Evolutionary conservation across 345 rosid genomes (phyloP).

Genomic region (Firmiana major): DNA sequence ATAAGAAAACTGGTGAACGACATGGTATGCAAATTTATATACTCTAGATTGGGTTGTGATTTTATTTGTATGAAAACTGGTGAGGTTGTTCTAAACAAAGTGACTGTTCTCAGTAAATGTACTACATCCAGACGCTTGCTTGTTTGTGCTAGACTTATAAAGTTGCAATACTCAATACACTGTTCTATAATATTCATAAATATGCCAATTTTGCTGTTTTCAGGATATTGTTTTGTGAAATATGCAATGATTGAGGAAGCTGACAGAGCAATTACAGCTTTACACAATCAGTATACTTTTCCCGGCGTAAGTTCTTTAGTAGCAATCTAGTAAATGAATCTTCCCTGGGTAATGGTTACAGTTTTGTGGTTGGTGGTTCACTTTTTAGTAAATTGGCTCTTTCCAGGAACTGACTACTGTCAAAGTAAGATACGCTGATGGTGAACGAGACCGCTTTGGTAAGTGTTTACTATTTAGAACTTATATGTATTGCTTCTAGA

Average conservation of each 20-base stretch:
- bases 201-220: slow-evolving; percentile 18
- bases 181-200: neutral
- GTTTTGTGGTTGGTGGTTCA: slow-evolving; percentile 2
- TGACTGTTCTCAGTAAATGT: neutral
- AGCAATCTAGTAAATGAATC: neutral
- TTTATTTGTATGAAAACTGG: neutral
- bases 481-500: neutral
- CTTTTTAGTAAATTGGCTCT: slow-evolving; percentile 12
- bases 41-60: neutral
- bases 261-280: slow-evolving; percentile 65
- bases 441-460: slow-evolving; percentile 63
- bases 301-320: slow-evolving; percentile 64
- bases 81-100: neutral
- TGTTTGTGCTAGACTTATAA: neutral
- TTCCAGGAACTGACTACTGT: slow-evolving; percentile 55
- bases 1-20: slow-evolving; percentile 63
- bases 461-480: slow-evolving; percentile 16
- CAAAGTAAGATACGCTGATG: slow-evolving; percentile 72
- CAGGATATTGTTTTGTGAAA: slow-evolving; percentile 88
- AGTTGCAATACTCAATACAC: neutral
- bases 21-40: slow-evolving; percentile 42
- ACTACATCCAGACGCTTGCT: neutral
- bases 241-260: slow-evolving; percentile 67
- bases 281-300: slow-evolving; percentile 49
- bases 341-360: neutral